Percentiles rank a stretch among this genome's conserved stretches.
These are phyloP conservation scores for Aureobasidium melanogenum DNA, from an alignment of 2,329 filamentous ascomycete genomes.

Conservation along the genomic window DNA sequence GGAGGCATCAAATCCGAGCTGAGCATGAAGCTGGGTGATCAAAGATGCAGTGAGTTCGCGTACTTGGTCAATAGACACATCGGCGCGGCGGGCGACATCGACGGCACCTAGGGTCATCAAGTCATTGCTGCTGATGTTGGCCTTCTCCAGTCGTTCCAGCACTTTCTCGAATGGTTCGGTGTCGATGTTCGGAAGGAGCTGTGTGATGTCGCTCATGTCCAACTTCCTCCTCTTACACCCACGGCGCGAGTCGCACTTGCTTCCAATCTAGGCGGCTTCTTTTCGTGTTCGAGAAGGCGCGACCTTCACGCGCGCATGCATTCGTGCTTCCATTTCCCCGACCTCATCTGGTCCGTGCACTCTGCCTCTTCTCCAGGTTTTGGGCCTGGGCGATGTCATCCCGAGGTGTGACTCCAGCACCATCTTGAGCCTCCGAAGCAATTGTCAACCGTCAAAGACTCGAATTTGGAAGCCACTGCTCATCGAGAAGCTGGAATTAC, in stretches of 20 bases:
- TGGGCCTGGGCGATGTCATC: constrained; percentile 1
- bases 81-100: constrained; percentile 78
- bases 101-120: constrained; percentile 74
- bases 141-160: constrained; percentile 69
- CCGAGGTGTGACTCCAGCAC: not conserved
- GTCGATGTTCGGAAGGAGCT: constrained; percentile 73
- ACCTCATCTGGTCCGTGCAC: not conserved
- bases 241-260: not conserved
- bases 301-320: not conserved
- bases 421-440: not conserved
- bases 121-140: constrained; percentile 69
- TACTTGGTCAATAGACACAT: constrained; percentile 71
- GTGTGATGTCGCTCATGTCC: constrained; percentile 75
- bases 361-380: not conserved
- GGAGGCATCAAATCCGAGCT: constrained; percentile 37
- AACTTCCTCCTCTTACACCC: constrained; percentile 42
- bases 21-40: constrained; percentile 55
- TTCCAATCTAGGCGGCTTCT: not conserved
- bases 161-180: constrained; percentile 63
- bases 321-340: constrained; percentile 6
- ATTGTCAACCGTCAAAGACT: not conserved
- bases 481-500: not conserved
- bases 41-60: constrained; percentile 63
- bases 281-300: not conserved
- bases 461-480: not conserved